Evolutionary conservation across 345 rosid genomes (phyloP).

Genomic region (Eucalyptus shirleyi): DNA sequence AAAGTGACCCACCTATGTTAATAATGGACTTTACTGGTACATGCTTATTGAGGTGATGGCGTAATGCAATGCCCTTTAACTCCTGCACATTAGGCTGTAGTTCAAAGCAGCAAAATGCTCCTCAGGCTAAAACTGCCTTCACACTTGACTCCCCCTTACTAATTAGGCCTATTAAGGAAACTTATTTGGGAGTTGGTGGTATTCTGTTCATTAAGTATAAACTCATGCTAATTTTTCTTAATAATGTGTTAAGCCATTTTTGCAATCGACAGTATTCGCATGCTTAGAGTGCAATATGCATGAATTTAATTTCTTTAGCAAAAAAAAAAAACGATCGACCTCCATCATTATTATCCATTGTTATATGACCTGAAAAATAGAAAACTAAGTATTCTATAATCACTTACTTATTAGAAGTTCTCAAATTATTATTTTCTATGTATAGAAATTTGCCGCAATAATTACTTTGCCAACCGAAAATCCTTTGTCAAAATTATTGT

Average conservation of each 20-base stretch:
- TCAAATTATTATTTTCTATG: no score
- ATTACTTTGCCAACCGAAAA: no score
- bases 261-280: neutral
- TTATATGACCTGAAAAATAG: neutral
- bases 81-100: neutral
- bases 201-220: neutral
- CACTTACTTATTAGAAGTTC: neutral
- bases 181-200: neutral
- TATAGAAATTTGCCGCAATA: neutral
- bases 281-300: neutral
- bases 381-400: neutral
- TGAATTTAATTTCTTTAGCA: neutral
- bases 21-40: neutral
- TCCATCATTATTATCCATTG: neutral
- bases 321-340: accelerated
- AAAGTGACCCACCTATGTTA: neutral
- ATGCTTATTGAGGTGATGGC: neutral
- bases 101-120: neutral
- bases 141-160: neutral
- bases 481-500: no score
- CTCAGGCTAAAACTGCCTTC: neutral
- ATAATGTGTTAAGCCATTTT: neutral
- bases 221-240: neutral
- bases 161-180: neutral
- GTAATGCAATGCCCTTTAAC: neutral